Evolutionary conservation across 108 stramenopile species (phyloP).

Genomic region (Mayamaea pseudoterrestris): DNA sequence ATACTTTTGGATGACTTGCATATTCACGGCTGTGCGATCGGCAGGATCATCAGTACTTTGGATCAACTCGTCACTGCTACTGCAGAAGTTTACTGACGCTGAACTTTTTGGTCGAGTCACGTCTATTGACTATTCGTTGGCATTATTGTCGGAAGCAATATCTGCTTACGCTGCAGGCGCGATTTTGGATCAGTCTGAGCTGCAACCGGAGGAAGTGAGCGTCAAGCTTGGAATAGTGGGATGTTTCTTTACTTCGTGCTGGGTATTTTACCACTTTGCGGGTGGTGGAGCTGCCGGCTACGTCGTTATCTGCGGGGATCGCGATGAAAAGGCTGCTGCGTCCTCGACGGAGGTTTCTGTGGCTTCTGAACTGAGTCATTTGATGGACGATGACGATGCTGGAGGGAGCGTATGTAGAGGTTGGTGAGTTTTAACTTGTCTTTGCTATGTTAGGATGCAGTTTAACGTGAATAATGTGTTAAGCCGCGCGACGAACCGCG

Average conservation of each 20-base stretch:
- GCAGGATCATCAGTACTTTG: conserved; percentile 40
- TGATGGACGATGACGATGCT: no score
- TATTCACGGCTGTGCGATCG: conserved; percentile 28
- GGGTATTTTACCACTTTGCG: conserved; percentile 1
- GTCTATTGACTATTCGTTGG: conserved; percentile 49
- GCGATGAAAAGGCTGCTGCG: no score
- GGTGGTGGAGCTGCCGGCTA: conserved; percentile 7
- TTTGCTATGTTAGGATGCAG: no score
- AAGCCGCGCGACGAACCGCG: no score
- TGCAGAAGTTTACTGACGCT: conserved; percentile 40
- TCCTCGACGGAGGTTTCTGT: no score
- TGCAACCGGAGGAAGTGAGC: conserved; percentile 22
- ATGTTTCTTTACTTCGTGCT: background rate
- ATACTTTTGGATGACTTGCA: conserved; percentile 17
- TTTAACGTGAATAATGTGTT: no score
- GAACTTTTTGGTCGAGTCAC: conserved; percentile 46
- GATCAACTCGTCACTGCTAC: conserved; percentile 34
- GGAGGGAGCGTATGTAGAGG: no score
- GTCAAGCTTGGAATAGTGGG: conserved; percentile 17
- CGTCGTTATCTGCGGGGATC: no score
- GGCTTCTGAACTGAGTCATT: no score
- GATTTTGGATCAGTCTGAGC: conserved; percentile 27
- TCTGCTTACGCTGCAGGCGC: conserved; percentile 35
- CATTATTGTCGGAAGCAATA: conserved; percentile 35
- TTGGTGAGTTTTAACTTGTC: no score